These are phyloP conservation scores for Coniella lustricola DNA, from an alignment of 2,329 filamentous ascomycete genomes.

Conservation along the genomic window DNA sequence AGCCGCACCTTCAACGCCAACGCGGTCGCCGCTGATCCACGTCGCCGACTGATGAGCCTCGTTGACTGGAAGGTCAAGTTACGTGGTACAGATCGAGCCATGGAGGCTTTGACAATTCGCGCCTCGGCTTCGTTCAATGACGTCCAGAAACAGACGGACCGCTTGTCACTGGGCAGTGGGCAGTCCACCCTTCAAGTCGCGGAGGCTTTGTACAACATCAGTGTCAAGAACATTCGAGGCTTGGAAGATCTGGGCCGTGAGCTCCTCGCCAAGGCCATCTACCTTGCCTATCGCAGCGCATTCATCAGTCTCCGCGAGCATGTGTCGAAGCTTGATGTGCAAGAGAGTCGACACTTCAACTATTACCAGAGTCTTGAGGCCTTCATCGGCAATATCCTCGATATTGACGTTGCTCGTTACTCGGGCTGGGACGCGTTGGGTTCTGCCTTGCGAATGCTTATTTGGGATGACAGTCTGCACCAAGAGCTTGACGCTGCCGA, in stretches of 20 bases:
- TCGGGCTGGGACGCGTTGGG: conserved; percentile 13
- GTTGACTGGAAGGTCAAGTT: conserved; percentile 9
- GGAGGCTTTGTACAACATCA: not conserved
- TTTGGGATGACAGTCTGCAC: conserved; percentile 5
- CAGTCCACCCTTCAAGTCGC: not conserved
- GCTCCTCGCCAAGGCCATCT: conserved; percentile 8
- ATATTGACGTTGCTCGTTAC: not conserved
- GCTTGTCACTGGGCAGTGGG: not conserved
- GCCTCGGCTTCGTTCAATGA: conserved; percentile 9
- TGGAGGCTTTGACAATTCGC: conserved; percentile 12
- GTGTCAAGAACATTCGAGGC: not conserved
- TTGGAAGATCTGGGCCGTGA: conserved; percentile 11
- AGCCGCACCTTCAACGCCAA: conserved; percentile 13
- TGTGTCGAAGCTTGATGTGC: not conserved
- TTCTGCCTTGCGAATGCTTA: conserved; percentile 11
- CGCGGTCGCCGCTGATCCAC: conserved; percentile 8
- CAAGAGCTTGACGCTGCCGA: not conserved
- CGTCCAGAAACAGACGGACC: conserved; percentile 3
- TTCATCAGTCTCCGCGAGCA: conserved; percentile 3
- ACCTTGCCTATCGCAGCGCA: conserved; percentile 5
- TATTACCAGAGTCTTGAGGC: conserved; percentile 7
- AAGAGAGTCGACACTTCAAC: conserved; percentile 8
- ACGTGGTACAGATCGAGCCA: conserved; percentile 8
- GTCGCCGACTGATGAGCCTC: conserved; percentile 12
- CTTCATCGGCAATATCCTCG: not conserved